A percentile compares a stretch with the other conserved stretches of the same genome.
These are phyloP conservation scores for Penicillium psychrosexuale DNA, from an alignment of 2,329 filamentous ascomycete species.

Conservation along the genomic window DNA sequence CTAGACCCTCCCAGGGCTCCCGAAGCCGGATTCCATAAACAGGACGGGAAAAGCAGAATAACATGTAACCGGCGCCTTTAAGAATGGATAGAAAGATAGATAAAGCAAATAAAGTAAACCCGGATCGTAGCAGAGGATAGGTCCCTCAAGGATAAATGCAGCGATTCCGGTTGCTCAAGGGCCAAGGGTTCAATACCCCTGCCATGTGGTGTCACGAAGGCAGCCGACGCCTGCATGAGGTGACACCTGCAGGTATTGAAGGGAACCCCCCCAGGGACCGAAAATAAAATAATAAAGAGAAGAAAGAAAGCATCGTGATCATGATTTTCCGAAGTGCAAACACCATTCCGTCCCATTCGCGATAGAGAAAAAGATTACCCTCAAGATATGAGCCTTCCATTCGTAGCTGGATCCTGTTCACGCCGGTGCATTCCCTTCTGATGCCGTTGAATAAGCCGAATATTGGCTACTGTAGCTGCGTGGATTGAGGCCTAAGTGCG, in stretches of 20 bases:
- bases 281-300: conserved; percentile 10
- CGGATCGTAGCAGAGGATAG: neutral
- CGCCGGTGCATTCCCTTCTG: conserved; percentile 10
- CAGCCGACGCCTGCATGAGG: neutral
- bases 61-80: conserved; percentile 27
- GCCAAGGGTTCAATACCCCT: neutral
- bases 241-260: neutral
- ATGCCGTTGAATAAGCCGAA: conserved; percentile 6
- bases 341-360: conserved; percentile 21
- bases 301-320: conserved; percentile 23
- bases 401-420: conserved; percentile 19
- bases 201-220: conserved; percentile 8
- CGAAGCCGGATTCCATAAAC: conserved; percentile 5
- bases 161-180: neutral
- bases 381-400: conserved; percentile 24
- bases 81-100: conserved; percentile 21
- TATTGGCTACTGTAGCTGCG: conserved; percentile 3
- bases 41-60: conserved; percentile 4
- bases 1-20: conserved; percentile 4
- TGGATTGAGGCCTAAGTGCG: conserved; percentile 14
- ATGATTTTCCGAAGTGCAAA: conserved; percentile 23
- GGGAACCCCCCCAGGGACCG: conserved; percentile 4
- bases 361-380: conserved; percentile 20
- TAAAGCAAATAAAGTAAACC: conserved; percentile 20
- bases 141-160: conserved; percentile 2